These are phyloP conservation scores for Hypoxylon crocopeplum DNA, from an alignment of 495 filamentous ascomycete species.

Conservation along the genomic window DNA sequence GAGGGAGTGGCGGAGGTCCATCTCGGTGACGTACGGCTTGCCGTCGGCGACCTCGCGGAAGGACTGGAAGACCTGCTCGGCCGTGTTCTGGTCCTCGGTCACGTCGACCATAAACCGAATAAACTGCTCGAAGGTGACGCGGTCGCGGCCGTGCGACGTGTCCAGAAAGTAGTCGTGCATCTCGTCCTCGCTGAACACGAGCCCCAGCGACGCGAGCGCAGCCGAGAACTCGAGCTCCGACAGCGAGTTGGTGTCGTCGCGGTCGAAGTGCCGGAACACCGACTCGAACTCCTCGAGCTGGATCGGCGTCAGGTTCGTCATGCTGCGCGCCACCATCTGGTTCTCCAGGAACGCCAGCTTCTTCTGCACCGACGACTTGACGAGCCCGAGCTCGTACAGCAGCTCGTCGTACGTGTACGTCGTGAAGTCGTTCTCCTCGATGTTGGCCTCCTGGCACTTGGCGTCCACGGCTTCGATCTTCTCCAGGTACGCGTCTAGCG, in stretches of 20 bases:
- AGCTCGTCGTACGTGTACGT: slow-evolving; percentile 97
- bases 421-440: slow-evolving; percentile 98
- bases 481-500: slow-evolving; percentile 85
- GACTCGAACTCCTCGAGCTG: slow-evolving; percentile 98
- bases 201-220: slow-evolving; percentile 86
- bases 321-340: slow-evolving; percentile 92
- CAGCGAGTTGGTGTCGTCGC: slow-evolving; percentile 89
- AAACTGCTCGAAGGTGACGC: slow-evolving; percentile 97
- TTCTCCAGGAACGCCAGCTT: slow-evolving; percentile 97
- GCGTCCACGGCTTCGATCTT: slow-evolving; percentile 81
- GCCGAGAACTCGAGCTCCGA: slow-evolving; percentile 95
- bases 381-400: slow-evolving; percentile 89
- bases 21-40: slow-evolving; percentile 97
- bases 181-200: slow-evolving; percentile 94
- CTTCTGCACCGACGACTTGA: slow-evolving; percentile 88
- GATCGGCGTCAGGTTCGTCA: slow-evolving; percentile 98
- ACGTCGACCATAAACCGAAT: slow-evolving; percentile 99
- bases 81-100: slow-evolving; percentile 97
- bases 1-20: slow-evolving; percentile 91
- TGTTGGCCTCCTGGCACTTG: slow-evolving; percentile 94
- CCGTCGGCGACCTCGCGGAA: slow-evolving; percentile 98
- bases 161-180: slow-evolving; percentile 91
- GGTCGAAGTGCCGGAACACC: slow-evolving; percentile 96
- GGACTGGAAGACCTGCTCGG: slow-evolving; percentile 95
- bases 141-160: slow-evolving; percentile 73